Base-by-base conservation (phyloP, 768 basidiomycete genomes). In the Termitomyces sp. region DNA sequence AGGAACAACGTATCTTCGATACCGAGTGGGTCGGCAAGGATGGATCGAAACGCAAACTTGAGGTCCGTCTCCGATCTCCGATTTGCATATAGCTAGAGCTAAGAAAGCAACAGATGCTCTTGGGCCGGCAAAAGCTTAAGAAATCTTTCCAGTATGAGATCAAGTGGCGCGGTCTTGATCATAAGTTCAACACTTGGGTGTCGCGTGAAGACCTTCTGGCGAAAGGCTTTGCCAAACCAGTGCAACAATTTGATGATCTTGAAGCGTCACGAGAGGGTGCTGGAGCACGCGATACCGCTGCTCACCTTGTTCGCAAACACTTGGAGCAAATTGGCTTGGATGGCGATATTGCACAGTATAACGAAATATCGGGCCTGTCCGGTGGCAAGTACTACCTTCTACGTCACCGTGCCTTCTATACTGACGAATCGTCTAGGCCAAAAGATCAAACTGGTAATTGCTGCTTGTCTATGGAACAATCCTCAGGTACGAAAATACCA, bases 261-360 rank as follows among this genome's bases (percentile, higher is more conserved):
- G 96, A 98, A 74, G 89, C 96, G 1, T 97, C 95, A 3, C 80
- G 96, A 66, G 96, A 98, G 75, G 96, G 96, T 63, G 94, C 96
- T 60, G 96, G 96, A 54, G 79, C 89, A 36, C 87, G 94, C 47
- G 96, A 98, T 66, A 96, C 94, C 5, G 77, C 87, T 40, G 84
- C 85, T 15, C 82, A 87, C 67, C 77, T 92, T 51, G 91, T 98
- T 51, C 84, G 96, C 66, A 93, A 95, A 75, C 93, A 96, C 67
- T 77, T 98, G 50, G 94, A 97, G 74, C 95, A 95, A 66, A 93
- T 98, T 66, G 96, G 96, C 40, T 81, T 98, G 43, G 94, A 98
- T 76, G 96, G 96, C 47, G 94, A 98, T 77, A 98, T 98, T 62
- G 96, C 96, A 11, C 94, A 97, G 75, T 98, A 98, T 77, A 96